These are phyloP conservation scores for Penicillium expansum DNA, from an alignment of 2,329 filamentous ascomycete genomes.

Conservation along the genomic window DNA sequence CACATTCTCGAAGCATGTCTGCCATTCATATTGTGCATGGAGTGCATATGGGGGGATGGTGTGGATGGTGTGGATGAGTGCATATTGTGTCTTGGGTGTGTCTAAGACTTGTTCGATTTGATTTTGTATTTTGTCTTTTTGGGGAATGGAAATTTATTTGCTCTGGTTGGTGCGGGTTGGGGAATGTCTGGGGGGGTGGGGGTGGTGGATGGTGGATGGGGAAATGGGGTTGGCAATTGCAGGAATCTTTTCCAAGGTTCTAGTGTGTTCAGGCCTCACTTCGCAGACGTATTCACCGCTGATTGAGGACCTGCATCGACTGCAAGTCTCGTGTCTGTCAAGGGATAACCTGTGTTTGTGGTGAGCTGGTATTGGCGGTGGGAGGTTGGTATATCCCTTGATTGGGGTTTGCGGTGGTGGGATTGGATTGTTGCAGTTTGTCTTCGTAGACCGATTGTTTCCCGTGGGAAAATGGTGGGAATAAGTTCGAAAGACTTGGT, in stretches of 20 bases:
- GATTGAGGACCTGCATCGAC: background rate
- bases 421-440: background rate
- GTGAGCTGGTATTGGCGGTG: conserved; percentile 1
- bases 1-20: conserved; percentile 23
- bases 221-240: background rate
- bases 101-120: background rate
- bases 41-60: background rate
- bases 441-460: conserved; percentile 11
- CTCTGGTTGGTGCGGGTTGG: background rate
- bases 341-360: conserved; percentile 1
- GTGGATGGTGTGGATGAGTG: background rate
- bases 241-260: background rate
- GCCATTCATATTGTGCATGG: conserved; percentile 1
- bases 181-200: background rate
- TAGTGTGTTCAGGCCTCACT: background rate
- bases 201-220: background rate
- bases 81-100: background rate
- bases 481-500: background rate
- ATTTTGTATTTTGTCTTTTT: background rate
- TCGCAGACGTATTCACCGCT: conserved; percentile 5
- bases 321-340: conserved; percentile 5
- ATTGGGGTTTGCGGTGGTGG: background rate
- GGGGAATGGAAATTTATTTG: background rate
- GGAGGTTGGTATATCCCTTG: conserved; percentile 9
- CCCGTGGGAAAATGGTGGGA: background rate